Evolutionary conservation across 2,329 filamentous ascomycete species (phyloP).

Genomic region (Helicocarpus griseus): DNA sequence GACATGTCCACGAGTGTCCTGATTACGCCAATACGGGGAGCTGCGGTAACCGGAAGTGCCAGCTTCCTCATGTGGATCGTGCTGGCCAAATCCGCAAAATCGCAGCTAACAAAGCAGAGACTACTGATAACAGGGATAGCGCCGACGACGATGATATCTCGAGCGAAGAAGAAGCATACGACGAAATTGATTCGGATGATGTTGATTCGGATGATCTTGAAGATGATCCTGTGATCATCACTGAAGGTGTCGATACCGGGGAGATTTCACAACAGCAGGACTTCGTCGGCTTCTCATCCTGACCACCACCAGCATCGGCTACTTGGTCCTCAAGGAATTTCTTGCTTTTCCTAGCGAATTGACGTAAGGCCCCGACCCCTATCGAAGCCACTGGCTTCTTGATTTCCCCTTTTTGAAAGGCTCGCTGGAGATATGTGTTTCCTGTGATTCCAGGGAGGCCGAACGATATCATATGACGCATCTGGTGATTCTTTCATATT

Average conservation of each 20-base stretch:
- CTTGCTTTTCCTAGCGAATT: background rate
- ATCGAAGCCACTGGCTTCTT: background rate
- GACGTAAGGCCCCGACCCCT: background rate
- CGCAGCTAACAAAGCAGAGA: constrained; percentile 33
- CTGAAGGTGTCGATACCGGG: constrained; percentile 29
- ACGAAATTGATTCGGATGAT: constrained; percentile 61
- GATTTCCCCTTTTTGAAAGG: background rate
- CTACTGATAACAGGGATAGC: constrained; percentile 22
- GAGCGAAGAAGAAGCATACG: constrained; percentile 63
- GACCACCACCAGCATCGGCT: too few species aligned
- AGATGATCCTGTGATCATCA: constrained; percentile 31
- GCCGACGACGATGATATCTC: constrained; percentile 52
- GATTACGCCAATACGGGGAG: constrained; percentile 85
- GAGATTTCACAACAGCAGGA: constrained; percentile 46
- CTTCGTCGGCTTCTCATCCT: constrained; percentile 38
- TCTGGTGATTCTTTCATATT: background rate
- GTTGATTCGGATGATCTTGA: constrained; percentile 59
- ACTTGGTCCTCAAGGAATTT: too few species aligned
- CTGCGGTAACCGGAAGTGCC: constrained; percentile 74
- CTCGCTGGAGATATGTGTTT: background rate
- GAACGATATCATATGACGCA: background rate
- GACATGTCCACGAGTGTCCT: constrained; percentile 88
- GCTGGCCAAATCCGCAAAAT: constrained; percentile 66
- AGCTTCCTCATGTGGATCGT: constrained; percentile 76
- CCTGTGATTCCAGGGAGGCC: background rate